Evolutionary conservation across 768 basidiomycete genomes (phyloP).

Genomic region (Auriscalpium vulgare): DNA sequence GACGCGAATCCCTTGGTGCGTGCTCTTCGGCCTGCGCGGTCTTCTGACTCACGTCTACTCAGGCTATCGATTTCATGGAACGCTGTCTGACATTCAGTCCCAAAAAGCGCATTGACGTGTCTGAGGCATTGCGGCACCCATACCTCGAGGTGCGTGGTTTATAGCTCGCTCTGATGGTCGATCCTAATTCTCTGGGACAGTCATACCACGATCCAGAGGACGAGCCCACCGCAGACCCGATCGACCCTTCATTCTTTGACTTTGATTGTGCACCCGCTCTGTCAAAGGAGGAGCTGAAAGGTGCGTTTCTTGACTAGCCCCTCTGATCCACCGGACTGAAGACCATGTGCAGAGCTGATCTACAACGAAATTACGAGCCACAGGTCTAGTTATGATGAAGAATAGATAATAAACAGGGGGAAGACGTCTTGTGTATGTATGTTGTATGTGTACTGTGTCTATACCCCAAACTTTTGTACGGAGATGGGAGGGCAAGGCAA

Average conservation of each 20-base stretch:
- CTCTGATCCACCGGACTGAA: neutral
- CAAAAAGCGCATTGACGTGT: constrained; percentile 79
- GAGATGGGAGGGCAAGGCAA: no score
- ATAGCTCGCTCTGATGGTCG: no score
- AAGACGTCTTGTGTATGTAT: neutral
- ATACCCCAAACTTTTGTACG: no score
- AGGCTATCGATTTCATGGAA: constrained; percentile 74
- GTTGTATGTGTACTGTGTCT: neutral
- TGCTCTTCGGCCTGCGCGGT: constrained; percentile 6
- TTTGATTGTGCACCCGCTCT: constrained; percentile 67
- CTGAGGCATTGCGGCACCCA: constrained; percentile 82
- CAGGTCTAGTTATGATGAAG: neutral
- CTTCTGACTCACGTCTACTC: neutral
- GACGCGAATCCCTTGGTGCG: constrained; percentile 61
- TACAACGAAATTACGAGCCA: constrained; percentile 10
- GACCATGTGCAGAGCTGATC: constrained; percentile 7
- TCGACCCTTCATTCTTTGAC: constrained; percentile 76
- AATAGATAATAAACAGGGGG: no score
- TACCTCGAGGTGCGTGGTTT: constrained; percentile 63
- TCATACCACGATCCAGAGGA: constrained; percentile 87
- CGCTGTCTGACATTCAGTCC: constrained; percentile 82
- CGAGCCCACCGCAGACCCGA: constrained; percentile 72
- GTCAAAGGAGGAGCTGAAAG: constrained; percentile 64
- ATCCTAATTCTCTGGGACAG: constrained; percentile 25
- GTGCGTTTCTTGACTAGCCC: constrained; percentile 24